phyloP scores from a whole-genome alignment of 768 basidiomycete species.

The Auriculariales sp. region DNA sequence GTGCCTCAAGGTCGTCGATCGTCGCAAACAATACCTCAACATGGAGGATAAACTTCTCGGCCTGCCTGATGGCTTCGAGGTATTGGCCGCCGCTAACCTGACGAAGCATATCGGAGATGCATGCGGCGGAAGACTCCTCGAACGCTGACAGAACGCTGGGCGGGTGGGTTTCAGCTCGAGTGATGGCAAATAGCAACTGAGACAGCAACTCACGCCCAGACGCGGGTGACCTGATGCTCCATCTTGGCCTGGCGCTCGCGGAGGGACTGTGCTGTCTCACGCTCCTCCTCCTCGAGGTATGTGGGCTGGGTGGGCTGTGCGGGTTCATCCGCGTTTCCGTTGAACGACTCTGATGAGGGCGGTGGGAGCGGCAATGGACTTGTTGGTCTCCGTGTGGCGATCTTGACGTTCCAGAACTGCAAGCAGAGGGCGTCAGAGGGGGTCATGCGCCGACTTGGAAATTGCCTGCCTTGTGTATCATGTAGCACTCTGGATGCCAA shows the following conservation, averaged over 20 bases:
- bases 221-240: slow-evolving; percentile 96
- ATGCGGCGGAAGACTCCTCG: slow-evolving; percentile 97
- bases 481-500: slow-evolving; percentile 99
- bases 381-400: slow-evolving; percentile 47
- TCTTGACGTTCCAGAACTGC: slow-evolving; percentile 99
- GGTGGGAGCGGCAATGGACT: slow-evolving; percentile 29
- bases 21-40: slow-evolving; percentile 96
- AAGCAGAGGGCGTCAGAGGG: neutral
- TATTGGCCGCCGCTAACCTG: slow-evolving; percentile 96
- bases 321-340: neutral
- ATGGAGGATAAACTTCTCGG: slow-evolving; percentile 95
- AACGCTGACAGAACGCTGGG: slow-evolving; percentile 84
- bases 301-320: slow-evolving; percentile 21
- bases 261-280: slow-evolving; percentile 62
- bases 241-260: slow-evolving; percentile 85
- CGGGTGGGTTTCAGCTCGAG: slow-evolving; percentile 7
- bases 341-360: slow-evolving; percentile 13
- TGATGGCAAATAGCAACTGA: neutral
- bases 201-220: slow-evolving; percentile 77
- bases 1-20: slow-evolving; percentile 88
- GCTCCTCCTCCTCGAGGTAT: slow-evolving; percentile 64
- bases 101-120: slow-evolving; percentile 96
- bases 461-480: slow-evolving; percentile 87
- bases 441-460: neutral
- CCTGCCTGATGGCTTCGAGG: slow-evolving; percentile 93